Evolutionary conservation across 352 stramenopile genomes (phyloP), one percentile per base, ranked within the genome.

Genomic region (Globisporangium paddicum): DNA sequence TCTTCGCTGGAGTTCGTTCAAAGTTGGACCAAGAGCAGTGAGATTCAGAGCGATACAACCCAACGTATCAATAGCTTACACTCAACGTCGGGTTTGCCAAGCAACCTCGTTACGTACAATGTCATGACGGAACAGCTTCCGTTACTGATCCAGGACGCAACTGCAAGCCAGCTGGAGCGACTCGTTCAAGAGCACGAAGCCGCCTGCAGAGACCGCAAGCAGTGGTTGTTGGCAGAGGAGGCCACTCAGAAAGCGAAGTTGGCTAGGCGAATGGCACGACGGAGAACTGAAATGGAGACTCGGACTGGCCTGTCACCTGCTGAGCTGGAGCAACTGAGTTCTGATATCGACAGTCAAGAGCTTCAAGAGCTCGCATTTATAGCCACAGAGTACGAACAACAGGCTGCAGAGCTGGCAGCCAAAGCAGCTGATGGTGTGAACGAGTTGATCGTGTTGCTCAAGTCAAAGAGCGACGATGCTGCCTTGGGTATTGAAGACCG

Each of bases 41-140:
- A 11, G 16, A 1, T 9, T 1, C 26, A 38, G n/a, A 8, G 25
- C 18, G 9, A n/a, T 37, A 14, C 2, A 3, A 38, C 3, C 8
- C 46, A 40, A 9, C 9, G 7, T 3, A 53, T 2, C 1, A 35
- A n/a, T 0, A 2, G 10, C 5, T 19, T 35, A 18, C 14, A 28
- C 13, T 38, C 46, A 37, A 16, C 16, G 16, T 9, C 37, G 26
- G 19, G 6, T 26, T 25, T 16, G 0, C 26, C 46, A 23, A 25
- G 8, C 26, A 38, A 38, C 18, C 46, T 53, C 19, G 16, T 35
- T 3, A n/a, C 18, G 25, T 53, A 53, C 26, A 53, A 53, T 26
- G 46, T 21, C 18, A 53, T 53, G 46, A 53, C 46, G 11, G 46
- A 53, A 26, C 30, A 38, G 26, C 46, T 53, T 11, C 46, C 46